phyloP scores from a whole-genome alignment of 495 filamentous ascomycete species.

The Aspergillus indologenus region DNA sequence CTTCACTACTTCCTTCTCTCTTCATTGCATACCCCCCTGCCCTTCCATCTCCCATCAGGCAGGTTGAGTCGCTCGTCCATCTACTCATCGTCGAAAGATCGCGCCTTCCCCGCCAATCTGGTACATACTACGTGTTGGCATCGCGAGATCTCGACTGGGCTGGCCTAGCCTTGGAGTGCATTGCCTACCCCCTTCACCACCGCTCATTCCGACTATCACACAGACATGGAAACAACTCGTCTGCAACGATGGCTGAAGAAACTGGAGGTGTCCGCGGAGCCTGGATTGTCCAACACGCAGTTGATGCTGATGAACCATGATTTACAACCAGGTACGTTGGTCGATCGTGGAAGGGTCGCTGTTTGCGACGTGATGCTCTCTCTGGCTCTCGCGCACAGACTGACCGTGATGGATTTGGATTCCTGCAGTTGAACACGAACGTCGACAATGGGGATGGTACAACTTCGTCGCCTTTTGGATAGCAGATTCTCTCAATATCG shows the following conservation, averaged over 20 bases:
- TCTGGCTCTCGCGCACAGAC: constrained; percentile 5
- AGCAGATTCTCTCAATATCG: constrained; percentile 92
- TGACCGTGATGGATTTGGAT: constrained; percentile 16
- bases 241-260: constrained; percentile 43
- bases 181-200: not conserved
- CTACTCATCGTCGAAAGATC: no score
- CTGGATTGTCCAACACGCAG: constrained; percentile 77
- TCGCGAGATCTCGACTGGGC: not conserved
- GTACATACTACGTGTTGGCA: not conserved
- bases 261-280: constrained; percentile 69
- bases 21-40: not conserved
- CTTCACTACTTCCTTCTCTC: not conserved
- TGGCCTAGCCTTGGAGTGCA: not conserved
- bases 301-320: constrained; percentile 91
- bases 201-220: not conserved
- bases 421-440: constrained; percentile 68
- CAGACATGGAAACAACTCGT: constrained; percentile 25
- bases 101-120: not conserved
- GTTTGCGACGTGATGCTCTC: constrained; percentile 6
- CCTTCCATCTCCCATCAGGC: not conserved
- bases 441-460: constrained; percentile 82
- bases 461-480: constrained; percentile 94
- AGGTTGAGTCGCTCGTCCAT: not conserved
- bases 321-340: constrained; percentile 68
- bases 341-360: constrained; percentile 1